Percentiles rank a stretch among this genome's conserved stretches.
Evolutionary conservation across 2,329 filamentous ascomycete species (phyloP).

Genomic region (Diaporthe velutina): DNA sequence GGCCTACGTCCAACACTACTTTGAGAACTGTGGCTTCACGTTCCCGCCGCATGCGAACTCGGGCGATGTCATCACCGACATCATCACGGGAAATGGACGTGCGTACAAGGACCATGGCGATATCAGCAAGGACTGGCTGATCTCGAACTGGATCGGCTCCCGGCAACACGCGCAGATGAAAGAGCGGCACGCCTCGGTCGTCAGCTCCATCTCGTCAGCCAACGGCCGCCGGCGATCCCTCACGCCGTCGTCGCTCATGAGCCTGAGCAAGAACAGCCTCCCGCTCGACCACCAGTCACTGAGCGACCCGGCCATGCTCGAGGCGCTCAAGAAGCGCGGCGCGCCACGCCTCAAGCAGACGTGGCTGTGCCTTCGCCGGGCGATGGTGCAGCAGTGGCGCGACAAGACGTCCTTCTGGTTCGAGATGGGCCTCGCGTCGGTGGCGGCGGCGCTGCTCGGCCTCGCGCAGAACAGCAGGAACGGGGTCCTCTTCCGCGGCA

Average conservation of each 20-base stretch:
- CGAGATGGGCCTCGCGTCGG: slow-evolving; percentile 64
- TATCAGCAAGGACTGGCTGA: slow-evolving; percentile 61
- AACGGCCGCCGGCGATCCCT: slow-evolving; percentile 39
- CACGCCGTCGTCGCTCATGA: slow-evolving; percentile 51
- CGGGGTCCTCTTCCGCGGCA: slow-evolving; percentile 66
- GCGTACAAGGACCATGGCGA: slow-evolving; percentile 62
- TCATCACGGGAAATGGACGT: slow-evolving; percentile 69
- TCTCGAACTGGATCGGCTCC: slow-evolving; percentile 60
- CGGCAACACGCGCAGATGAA: slow-evolving; percentile 43
- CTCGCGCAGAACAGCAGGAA: slow-evolving; percentile 63
- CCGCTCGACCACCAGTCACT: slow-evolving; percentile 38
- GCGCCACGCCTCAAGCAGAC: slow-evolving; percentile 62
- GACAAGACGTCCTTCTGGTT: slow-evolving; percentile 63
- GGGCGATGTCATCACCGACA: slow-evolving; percentile 72
- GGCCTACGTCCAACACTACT: slow-evolving; percentile 59
- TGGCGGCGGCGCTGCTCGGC: slow-evolving; percentile 67
- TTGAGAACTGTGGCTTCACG: slow-evolving; percentile 64
- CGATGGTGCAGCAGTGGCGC: slow-evolving; percentile 70
- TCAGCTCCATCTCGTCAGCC: slow-evolving; percentile 39
- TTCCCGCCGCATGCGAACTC: slow-evolving; percentile 65
- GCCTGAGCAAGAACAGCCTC: slow-evolving; percentile 47
- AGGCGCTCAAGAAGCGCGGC: slow-evolving; percentile 63
- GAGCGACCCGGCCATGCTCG: slow-evolving; percentile 49
- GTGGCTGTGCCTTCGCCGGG: slow-evolving; percentile 64
- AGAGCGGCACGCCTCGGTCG: slow-evolving; percentile 16